phyloP scores from a whole-genome alignment of 1,284 basidiomycete genomes.

The Apiotrichum veenhuisii region DNA sequence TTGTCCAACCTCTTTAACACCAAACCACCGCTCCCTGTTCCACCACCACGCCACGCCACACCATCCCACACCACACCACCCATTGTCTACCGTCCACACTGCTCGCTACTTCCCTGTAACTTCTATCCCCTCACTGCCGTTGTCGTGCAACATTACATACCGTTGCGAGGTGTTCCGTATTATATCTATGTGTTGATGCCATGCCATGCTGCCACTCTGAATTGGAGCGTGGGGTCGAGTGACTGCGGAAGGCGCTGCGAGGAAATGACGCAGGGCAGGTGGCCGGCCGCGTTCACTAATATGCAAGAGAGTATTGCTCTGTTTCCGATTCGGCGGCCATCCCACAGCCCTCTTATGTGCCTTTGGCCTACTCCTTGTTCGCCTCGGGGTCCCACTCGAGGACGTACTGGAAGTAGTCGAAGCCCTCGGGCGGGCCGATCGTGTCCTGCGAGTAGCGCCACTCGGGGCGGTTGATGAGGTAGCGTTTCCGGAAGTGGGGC shows the following conservation, averaged over 20 bases:
- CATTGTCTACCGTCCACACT: neutral
- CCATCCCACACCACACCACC: neutral
- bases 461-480: constrained; percentile 50
- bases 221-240: neutral
- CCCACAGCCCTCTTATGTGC: neutral
- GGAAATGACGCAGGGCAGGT: too few relatives aligned
- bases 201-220: neutral
- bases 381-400: constrained; percentile 31
- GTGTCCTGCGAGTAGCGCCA: constrained; percentile 36
- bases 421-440: constrained; percentile 60
- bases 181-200: constrained; percentile 1
- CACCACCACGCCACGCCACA: too few relatives aligned
- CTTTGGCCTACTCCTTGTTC: neutral
- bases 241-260: too few relatives aligned
- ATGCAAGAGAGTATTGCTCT: too few relatives aligned
- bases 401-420: constrained; percentile 80
- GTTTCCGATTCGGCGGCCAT: too few relatives aligned
- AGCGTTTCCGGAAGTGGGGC: constrained; percentile 79
- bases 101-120: neutral
- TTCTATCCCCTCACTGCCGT: neutral
- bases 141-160: constrained; percentile 5
- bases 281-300: too few relatives aligned
- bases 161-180: constrained; percentile 3
- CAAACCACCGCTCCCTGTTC: too few relatives aligned
- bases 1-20: too few relatives aligned